Percentiles rank a stretch among this genome's conserved stretches.
Conservation (phyloP, 441 rosid genomes). For the Croton laevigatus region DNA sequence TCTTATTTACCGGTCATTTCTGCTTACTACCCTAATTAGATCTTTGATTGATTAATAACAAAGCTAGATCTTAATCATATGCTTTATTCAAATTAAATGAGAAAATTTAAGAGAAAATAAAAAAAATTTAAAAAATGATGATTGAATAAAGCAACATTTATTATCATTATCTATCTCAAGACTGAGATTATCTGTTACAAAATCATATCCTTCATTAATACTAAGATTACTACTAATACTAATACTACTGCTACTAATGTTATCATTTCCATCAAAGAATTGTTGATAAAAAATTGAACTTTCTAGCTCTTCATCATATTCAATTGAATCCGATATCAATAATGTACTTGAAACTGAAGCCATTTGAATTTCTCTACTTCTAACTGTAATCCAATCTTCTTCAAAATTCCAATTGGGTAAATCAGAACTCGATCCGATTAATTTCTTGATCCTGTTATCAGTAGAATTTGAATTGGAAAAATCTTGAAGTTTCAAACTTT, state of each 20-base stretch:
- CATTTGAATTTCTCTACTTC: slow-evolving; percentile 30
- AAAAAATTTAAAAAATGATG: background rate
- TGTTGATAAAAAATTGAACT: slow-evolving; percentile 13
- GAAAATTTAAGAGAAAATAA: background rate
- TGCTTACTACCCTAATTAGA: background rate
- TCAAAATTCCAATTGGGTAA: slow-evolving; percentile 42
- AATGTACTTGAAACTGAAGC: slow-evolving; percentile 19
- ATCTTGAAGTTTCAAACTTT: slow-evolving; percentile 18
- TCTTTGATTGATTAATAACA: no score
- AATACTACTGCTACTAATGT: slow-evolving; percentile 1
- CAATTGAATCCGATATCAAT: slow-evolving; percentile 13
- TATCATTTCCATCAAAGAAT: slow-evolving; percentile 10
- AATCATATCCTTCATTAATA: slow-evolving; percentile 16
- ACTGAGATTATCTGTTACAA: slow-evolving; percentile 25
- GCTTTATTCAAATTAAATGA: no score
- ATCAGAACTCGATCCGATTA: slow-evolving; percentile 29
- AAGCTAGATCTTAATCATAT: no score
- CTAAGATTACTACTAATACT: background rate
- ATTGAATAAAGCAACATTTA: slow-evolving; percentile 23
- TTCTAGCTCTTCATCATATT: slow-evolving; percentile 26
- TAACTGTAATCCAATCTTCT: slow-evolving; percentile 65
- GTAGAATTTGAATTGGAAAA: slow-evolving; percentile 26
- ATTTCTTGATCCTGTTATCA: slow-evolving; percentile 42
- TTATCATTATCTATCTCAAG: slow-evolving; percentile 24
- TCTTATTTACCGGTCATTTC: background rate